Evolutionary conservation across 805 yeast genomes (phyloP).

Genomic region (Grigorovia yakushimaensis): DNA sequence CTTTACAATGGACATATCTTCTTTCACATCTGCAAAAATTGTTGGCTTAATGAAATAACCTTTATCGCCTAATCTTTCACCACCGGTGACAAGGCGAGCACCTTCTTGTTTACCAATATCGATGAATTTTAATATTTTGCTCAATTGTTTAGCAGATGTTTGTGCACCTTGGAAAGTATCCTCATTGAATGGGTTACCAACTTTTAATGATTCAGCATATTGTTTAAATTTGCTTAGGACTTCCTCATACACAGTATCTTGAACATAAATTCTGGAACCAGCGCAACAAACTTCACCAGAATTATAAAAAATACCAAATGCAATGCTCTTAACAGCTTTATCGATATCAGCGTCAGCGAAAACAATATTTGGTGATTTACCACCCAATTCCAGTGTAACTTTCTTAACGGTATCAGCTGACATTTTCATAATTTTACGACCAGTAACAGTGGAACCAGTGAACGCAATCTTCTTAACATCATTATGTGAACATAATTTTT

Average conservation of each 20-base stretch:
- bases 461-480: slow-evolving; percentile 84
- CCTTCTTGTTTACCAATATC: slow-evolving; percentile 76
- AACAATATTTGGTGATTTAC: slow-evolving; percentile 87
- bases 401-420: slow-evolving; percentile 81
- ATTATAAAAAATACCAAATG: slow-evolving; percentile 81
- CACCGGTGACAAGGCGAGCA: slow-evolving; percentile 66
- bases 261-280: slow-evolving; percentile 84
- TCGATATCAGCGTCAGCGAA: slow-evolving; percentile 79
- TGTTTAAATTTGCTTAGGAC: slow-evolving; percentile 50
- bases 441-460: slow-evolving; percentile 91
- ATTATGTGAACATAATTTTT: slow-evolving; percentile 66
- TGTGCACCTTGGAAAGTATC: slow-evolving; percentile 86
- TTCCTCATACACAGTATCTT: slow-evolving; percentile 74
- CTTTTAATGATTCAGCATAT: slow-evolving; percentile 46
- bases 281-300: slow-evolving; percentile 96
- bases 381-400: slow-evolving; percentile 91
- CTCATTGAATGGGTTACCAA: slow-evolving; percentile 79
- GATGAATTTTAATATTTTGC: slow-evolving; percentile 68
- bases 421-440: slow-evolving; percentile 68
- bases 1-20: slow-evolving; percentile 56
- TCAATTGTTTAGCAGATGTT: slow-evolving; percentile 69
- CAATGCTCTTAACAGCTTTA: slow-evolving; percentile 64
- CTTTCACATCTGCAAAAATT: slow-evolving; percentile 59
- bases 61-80: slow-evolving; percentile 48
- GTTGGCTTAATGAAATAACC: slow-evolving; percentile 71